phyloP scores from a whole-genome alignment of 2,329 filamentous ascomycete genomes.

The Ophiosphaerella herpotricha region DNA sequence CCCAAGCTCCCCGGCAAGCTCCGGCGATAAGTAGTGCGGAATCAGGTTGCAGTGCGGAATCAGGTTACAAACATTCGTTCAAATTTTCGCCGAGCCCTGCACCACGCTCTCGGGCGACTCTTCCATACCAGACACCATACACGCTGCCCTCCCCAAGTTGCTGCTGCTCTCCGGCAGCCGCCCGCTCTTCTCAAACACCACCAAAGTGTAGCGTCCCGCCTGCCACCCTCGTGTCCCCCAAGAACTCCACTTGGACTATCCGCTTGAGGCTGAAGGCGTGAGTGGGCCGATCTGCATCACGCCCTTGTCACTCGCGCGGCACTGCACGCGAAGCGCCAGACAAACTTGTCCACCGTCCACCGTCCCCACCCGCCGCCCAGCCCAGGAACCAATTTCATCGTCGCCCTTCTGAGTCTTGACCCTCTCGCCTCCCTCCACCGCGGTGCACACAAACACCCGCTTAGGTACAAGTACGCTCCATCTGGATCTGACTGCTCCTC shows the following conservation, averaged over 20 bases:
- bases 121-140: conserved; percentile 2
- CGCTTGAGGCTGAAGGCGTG: conserved; percentile 43
- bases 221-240: conserved; percentile 34
- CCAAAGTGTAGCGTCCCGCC: not conserved
- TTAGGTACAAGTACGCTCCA: conserved; percentile 7
- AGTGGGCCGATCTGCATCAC: conserved; percentile 43
- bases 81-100: conserved; percentile 31
- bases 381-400: conserved; percentile 17
- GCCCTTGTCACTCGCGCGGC: conserved; percentile 41
- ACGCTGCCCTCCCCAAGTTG: too few relatives aligned
- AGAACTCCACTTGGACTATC: conserved; percentile 42
- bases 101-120: conserved; percentile 18
- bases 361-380: conserved; percentile 7
- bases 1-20: conserved; percentile 24
- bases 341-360: conserved; percentile 24
- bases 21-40: conserved; percentile 25
- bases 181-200: conserved; percentile 14
- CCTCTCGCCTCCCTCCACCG: conserved; percentile 15
- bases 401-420: not conserved
- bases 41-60: conserved; percentile 23
- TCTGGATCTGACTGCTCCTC: conserved; percentile 28
- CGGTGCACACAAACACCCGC: conserved; percentile 23
- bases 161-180: too few relatives aligned
- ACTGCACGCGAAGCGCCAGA: conserved; percentile 34
- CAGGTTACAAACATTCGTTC: conserved; percentile 29